Conservation (phyloP, 495 filamentous ascomycete genomes). For the Alectoria sarmentosa region DNA sequence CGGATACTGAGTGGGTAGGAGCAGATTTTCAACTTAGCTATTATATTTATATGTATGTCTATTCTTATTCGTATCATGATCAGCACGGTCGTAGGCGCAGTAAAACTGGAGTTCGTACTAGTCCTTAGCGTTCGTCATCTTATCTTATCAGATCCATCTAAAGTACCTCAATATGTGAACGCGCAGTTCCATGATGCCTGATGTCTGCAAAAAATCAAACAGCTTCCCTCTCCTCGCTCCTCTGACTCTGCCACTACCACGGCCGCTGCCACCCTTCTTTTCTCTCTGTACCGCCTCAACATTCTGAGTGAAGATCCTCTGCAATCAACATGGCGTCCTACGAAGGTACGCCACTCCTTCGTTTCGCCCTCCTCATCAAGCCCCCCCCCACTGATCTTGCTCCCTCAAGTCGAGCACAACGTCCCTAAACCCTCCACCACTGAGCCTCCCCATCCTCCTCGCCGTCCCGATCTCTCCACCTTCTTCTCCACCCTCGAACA, state of each 20-base stretch:
- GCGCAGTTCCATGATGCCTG: not conserved
- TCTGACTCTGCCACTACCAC: too few species aligned
- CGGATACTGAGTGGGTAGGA: not conserved
- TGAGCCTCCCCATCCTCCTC: constrained; percentile 40
- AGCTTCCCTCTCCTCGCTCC: not conserved
- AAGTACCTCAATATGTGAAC: not conserved
- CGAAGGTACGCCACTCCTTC: constrained; percentile 38
- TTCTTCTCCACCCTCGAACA: constrained; percentile 76
- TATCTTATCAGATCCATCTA: not conserved
- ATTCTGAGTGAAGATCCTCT: not conserved
- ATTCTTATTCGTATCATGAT: not conserved
- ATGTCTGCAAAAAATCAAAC: constrained; percentile 1
- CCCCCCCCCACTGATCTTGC: constrained; percentile 5
- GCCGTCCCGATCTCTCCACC: constrained; percentile 76
- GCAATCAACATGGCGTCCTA: constrained; percentile 46
- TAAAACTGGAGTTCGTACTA: not conserved
- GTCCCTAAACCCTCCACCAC: constrained; percentile 35
- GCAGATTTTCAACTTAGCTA: not conserved
- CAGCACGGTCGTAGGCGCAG: not conserved
- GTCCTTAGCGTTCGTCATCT: not conserved
- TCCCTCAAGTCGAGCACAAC: constrained; percentile 73
- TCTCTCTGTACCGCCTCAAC: not conserved
- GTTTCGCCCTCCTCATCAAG: constrained; percentile 4
- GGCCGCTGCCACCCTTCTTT: too few species aligned
- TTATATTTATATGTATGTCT: too few species aligned